phyloP scores from a whole-genome alignment of 148 eudicot genomes.

The Persicaria tinctoria region DNA sequence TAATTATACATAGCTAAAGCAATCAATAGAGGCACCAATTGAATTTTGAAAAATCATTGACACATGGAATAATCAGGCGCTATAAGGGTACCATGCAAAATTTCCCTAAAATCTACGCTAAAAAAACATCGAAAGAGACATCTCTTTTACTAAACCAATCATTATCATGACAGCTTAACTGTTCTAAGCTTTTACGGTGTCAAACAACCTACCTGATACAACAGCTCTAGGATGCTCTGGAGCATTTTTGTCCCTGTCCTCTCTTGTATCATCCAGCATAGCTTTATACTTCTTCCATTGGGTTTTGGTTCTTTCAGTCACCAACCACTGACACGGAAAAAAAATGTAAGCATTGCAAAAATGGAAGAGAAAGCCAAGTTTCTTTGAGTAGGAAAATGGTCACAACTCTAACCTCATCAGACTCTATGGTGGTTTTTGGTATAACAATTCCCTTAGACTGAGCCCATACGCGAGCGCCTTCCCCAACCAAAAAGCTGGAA shows the following conservation, averaged over 20 bases:
- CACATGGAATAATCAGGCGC: background rate
- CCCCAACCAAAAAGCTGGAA: constrained; percentile 83
- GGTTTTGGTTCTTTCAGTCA: constrained; percentile 59
- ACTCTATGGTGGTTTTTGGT: constrained; percentile 37
- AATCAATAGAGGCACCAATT: background rate
- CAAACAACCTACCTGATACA: constrained; percentile 28
- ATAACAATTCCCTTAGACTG: constrained; percentile 49
- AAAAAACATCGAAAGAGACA: background rate
- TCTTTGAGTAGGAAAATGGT: background rate
- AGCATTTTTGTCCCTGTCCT: constrained; percentile 16
- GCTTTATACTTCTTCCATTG: constrained; percentile 78
- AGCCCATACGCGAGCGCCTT: constrained; percentile 85
- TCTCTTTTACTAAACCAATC: background rate
- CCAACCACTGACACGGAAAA: constrained; percentile 55
- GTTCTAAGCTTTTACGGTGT: background rate
- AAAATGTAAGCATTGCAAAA: background rate
- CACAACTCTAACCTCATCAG: constrained; percentile 46
- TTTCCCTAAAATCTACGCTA: background rate
- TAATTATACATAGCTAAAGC: no score
- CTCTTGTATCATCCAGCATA: constrained; percentile 71
- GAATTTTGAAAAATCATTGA: background rate
- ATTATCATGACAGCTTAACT: background rate
- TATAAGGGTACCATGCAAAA: background rate
- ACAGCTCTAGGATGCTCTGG: constrained; percentile 15
- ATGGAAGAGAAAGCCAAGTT: background rate